Conservation (phyloP, 2,329 filamentous ascomycete species). For the Ciborinia camelliae region DNA sequence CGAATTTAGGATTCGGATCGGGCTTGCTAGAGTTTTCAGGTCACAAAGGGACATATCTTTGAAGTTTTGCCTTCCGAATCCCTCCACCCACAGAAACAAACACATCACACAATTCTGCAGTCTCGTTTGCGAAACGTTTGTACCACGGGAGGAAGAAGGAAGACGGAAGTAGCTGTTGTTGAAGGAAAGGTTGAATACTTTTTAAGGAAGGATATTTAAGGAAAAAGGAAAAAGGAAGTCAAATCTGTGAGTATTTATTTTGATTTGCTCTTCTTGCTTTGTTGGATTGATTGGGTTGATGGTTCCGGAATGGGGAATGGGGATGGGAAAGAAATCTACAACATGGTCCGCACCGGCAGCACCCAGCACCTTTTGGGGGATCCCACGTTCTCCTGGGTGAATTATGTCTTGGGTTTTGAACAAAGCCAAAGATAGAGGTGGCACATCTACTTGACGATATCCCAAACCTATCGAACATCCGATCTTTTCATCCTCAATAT, state of each 20-base stretch:
- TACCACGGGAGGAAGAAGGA: slow-evolving; percentile 36
- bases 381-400: not conserved
- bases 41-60: slow-evolving; percentile 14
- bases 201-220: slow-evolving; percentile 24
- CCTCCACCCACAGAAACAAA: slow-evolving; percentile 18
- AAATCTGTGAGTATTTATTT: slow-evolving; percentile 6
- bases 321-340: not conserved
- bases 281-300: not conserved
- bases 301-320: not conserved
- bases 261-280: not conserved
- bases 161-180: slow-evolving; percentile 33
- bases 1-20: not conserved
- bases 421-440: slow-evolving; percentile 21
- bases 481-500: slow-evolving; percentile 18
- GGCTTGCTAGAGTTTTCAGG: slow-evolving; percentile 11
- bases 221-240: slow-evolving; percentile 7
- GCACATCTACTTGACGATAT: slow-evolving; percentile 24
- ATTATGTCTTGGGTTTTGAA: not conserved
- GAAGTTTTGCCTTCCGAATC: slow-evolving; percentile 16
- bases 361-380: not conserved
- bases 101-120: slow-evolving; percentile 28
- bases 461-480: slow-evolving; percentile 14
- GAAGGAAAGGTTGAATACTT: slow-evolving; percentile 29
- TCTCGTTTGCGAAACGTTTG: slow-evolving; percentile 29
- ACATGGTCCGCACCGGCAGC: not conserved